Base-by-base conservation (phyloP, 805 yeast species). In the Scheffersomyces lignosus region DNA sequence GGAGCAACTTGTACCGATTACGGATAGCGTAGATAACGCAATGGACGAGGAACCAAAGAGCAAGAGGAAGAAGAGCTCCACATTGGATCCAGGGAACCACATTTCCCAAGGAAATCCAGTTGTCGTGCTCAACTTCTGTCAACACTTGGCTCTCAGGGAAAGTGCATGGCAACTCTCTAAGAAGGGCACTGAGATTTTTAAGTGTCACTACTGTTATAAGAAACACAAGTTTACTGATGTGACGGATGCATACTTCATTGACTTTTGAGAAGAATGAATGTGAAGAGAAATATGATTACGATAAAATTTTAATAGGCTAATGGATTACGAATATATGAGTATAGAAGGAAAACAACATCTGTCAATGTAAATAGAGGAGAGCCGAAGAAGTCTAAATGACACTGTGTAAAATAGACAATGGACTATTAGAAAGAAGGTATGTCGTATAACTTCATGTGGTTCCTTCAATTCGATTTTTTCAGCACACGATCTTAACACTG, bases 141-240 rank as follows among this genome's bases (percentile, higher is more conserved):
- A 65, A 22, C 74, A 69, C 49, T 54, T 69, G 34, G 72, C 73
- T 3, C 48, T 69, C 29, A 52, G 56, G 31, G 74, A 69, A 37
- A 69, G 74, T 48, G 56, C 68, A 5, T 62, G 69, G 58, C 70
- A 66, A 27, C 49, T 69, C 24, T 54, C 67, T 10, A 62, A 63
- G 36, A 54, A 58, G 34, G 72, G 72, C 1, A 48, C 61, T 1
- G 74, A 69, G 25, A 43, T 52, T 9, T 69, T 69, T 52, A 66
- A 67, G 44, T 69, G 74, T 40, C 74, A 68, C 45, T 69, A 69
- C 47, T 69, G 74, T 46, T 69, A 69, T 41, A 67, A 66, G 56
- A 65, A 64, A 40, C 73, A 68, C 47, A 60, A 59, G 41, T 55
- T 62, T 24, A 46, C 55, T 29, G 72, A 68, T 33, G 66, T 65